phyloP scores from a whole-genome alignment of 2,329 filamentous ascomycete genomes.

The Orbilia quercus region DNA sequence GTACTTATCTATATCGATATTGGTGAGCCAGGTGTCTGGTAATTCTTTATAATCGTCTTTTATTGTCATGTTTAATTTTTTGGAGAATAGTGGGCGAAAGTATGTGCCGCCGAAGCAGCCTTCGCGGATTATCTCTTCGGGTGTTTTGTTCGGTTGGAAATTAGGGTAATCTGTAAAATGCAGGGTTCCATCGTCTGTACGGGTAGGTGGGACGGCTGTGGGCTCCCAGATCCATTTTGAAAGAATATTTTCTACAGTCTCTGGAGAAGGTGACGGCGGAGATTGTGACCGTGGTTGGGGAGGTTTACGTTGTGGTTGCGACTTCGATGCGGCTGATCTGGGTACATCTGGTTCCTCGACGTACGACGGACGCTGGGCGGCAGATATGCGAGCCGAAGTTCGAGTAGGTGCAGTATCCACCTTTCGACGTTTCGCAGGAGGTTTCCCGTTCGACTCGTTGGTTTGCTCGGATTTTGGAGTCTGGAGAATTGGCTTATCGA shows the following conservation, averaged over 20 bases:
- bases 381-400: slow-evolving; percentile 67
- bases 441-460: slow-evolving; percentile 50
- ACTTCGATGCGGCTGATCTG: background rate
- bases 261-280: slow-evolving; percentile 59
- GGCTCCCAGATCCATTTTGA: slow-evolving; percentile 62
- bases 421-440: slow-evolving; percentile 64
- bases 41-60: slow-evolving; percentile 67
- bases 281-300: slow-evolving; percentile 42
- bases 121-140: slow-evolving; percentile 67
- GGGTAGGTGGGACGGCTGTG: slow-evolving; percentile 63
- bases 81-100: slow-evolving; percentile 66
- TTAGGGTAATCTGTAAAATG: slow-evolving; percentile 65
- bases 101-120: slow-evolving; percentile 69
- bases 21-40: slow-evolving; percentile 64
- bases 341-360: slow-evolving; percentile 61
- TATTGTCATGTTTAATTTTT: slow-evolving; percentile 64
- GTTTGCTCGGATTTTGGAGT: slow-evolving; percentile 47
- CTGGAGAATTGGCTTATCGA: slow-evolving; percentile 62
- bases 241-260: background rate
- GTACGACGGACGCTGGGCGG: slow-evolving; percentile 62
- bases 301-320: too few relatives aligned
- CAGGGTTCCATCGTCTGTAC: slow-evolving; percentile 64
- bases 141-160: slow-evolving; percentile 69
- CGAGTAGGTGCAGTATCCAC: slow-evolving; percentile 63
- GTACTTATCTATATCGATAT: slow-evolving; percentile 63